Evolutionary conservation across 495 filamentous ascomycete genomes (phyloP), one percentile per base, ranked within the genome.

Genomic region (Lichina pygmaea): DNA sequence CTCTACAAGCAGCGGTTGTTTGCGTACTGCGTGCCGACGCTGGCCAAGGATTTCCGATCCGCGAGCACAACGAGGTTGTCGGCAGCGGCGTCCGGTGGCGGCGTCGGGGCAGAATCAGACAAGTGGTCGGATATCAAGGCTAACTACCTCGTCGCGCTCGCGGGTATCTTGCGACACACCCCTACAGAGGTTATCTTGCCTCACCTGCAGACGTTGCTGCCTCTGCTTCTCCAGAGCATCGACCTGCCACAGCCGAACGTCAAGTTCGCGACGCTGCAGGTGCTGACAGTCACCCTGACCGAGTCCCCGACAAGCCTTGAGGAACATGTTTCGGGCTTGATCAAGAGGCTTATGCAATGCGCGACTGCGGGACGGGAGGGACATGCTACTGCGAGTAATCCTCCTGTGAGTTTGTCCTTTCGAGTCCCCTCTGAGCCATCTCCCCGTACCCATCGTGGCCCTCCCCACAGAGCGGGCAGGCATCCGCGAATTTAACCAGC

Each of bases 211-310:
- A 63, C 62, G 13, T 60, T 82, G 15, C 60, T 74, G 6, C 74
- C 78, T 0, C 66, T 80, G n/a, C 67, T 83, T 40, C 66, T 82
- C 4, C 78, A 81, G 53, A 69, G 62, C 42, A 63, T 83, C n/a
- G 75, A 81, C 47, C 66, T 81, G 34, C 57, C 63, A 44, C 58
- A 67, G 45, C 49, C 57, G 10, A 56, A 61, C n/a, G 66, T 79
- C 32, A 73, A 78, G 48, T 59, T 66, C 34, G 72, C 73, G 30
- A 76, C 75, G 2, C 66, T 83, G 34, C 62, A 65, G 11, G 77
- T 66, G 7, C 61, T 83, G 7, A 59, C 57, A n/a, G 59, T 71
- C 12, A 66, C 77, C 13, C 66, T 79, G 42, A 59, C 61, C 44
- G 67, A 78, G 48, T 67, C 65, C 38, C 67, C 78, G 8, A 60